Percentiles rank a stretch among this genome's conserved stretches.
phyloP scores from a whole-genome alignment of 768 basidiomycete genomes.

The Lentinula boryana region DNA sequence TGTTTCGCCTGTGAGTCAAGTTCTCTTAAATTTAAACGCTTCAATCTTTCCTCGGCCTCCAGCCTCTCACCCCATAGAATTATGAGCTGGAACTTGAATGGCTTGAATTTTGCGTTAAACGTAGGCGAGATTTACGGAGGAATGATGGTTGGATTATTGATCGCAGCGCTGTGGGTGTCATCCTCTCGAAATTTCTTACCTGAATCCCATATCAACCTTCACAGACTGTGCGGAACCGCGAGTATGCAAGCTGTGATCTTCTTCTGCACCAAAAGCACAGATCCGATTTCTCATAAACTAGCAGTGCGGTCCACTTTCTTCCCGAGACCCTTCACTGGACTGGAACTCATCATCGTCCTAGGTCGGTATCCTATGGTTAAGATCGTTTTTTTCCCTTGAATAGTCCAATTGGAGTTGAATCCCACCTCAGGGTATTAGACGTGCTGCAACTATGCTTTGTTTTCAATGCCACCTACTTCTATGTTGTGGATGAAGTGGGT shows the following conservation, averaged over 20 bases:
- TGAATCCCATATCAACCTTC: not conserved
- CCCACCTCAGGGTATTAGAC: not conserved
- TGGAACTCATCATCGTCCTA: not conserved
- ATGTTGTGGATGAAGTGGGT: not conserved
- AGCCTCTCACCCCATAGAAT: not conserved
- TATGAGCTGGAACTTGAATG: not conserved
- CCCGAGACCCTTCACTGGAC: not conserved
- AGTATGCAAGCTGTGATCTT: not conserved
- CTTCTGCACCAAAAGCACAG: not conserved
- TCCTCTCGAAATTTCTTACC: not conserved
- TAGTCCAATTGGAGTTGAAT: not conserved
- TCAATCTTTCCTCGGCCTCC: not conserved
- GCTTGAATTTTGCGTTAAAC: not conserved
- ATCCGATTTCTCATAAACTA: not conserved
- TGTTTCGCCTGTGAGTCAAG: no score
- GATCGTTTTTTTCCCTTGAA: not conserved
- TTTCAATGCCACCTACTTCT: conserved; percentile 2
- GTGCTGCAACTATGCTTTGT: conserved; percentile 1
- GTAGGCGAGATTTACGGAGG: not conserved
- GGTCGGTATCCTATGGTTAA: not conserved
- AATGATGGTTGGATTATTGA: conserved; percentile 1
- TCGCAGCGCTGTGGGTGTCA: not conserved
- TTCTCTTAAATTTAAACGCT: no score
- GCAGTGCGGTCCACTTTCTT: not conserved
- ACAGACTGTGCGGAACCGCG: not conserved